Percentiles rank a stretch among this genome's conserved stretches.
phyloP scores from a whole-genome alignment of 108 stramenopile species.

The Pseudonitzschia pungens region DNA sequence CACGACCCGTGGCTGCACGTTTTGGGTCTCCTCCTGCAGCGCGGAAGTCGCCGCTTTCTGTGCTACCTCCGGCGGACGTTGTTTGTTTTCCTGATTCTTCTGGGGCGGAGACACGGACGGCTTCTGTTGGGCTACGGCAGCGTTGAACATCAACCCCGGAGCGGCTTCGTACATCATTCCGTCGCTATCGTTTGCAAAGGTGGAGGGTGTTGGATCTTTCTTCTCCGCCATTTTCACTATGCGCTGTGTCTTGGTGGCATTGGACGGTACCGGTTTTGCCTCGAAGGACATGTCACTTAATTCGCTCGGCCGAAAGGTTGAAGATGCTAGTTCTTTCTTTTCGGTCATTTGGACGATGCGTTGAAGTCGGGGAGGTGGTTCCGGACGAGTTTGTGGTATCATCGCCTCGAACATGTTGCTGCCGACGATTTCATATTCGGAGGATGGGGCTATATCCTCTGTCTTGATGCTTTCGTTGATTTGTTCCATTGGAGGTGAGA shows the following conservation, averaged over 20 bases:
- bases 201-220: background rate
- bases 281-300: slow-evolving; percentile 4
- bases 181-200: background rate
- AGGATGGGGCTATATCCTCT: background rate
- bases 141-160: background rate
- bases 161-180: slow-evolving; percentile 7
- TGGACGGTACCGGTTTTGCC: background rate
- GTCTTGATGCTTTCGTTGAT: background rate
- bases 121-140: background rate
- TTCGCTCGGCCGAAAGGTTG: background rate
- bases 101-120: no score
- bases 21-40: background rate
- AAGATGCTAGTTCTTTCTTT: slow-evolving; percentile 5
- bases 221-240: slow-evolving; percentile 6
- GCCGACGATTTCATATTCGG: background rate
- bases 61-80: background rate
- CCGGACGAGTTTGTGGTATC: background rate
- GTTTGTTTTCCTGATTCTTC: no score
- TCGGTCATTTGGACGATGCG: slow-evolving; percentile 11
- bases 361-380: no score
- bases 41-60: background rate
- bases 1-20: background rate
- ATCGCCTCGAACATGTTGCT: background rate
- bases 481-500: background rate
- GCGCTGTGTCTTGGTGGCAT: background rate